These are phyloP conservation scores for Phytophthora europaea DNA, from an alignment of 352 stramenopile genomes.

Conservation along the genomic window DNA sequence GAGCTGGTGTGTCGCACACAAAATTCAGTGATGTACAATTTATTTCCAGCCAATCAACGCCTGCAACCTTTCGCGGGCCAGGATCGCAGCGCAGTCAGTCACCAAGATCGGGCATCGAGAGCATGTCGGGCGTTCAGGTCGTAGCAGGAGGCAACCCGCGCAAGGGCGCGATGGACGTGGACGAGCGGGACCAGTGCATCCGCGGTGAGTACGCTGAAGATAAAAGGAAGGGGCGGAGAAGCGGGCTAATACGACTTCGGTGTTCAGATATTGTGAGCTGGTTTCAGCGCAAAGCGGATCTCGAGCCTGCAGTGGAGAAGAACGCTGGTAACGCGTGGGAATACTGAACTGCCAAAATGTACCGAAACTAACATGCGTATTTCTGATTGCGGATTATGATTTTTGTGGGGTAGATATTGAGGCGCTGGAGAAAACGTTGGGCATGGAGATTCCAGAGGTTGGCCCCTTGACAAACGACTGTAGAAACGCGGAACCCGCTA, in stretches of 20 bases:
- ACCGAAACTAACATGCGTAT: background rate
- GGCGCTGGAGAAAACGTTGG: constrained; percentile 74
- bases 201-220: constrained; percentile 46
- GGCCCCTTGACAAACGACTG: background rate
- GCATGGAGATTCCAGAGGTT: constrained; percentile 67
- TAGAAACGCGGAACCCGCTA: background rate
- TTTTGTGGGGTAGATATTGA: constrained; percentile 63
- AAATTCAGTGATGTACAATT: background rate
- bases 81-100: constrained; percentile 24
- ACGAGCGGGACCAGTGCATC: constrained; percentile 86
- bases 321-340: constrained; percentile 43
- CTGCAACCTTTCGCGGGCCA: constrained; percentile 37
- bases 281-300: constrained; percentile 84
- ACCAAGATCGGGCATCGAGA: constrained; percentile 19
- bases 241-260: background rate
- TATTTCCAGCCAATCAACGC: constrained; percentile 33
- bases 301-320: constrained; percentile 55
- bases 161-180: constrained; percentile 81
- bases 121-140: constrained; percentile 83
- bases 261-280: constrained; percentile 82
- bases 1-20: constrained; percentile 12
- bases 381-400: background rate
- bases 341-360: background rate
- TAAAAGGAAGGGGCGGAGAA: background rate
- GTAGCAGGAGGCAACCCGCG: constrained; percentile 77